Percentiles rank a stretch among this genome's conserved stretches.
Conservation (phyloP, 2,329 filamentous ascomycete species). For the Pyrenochaeta sp. region DNA sequence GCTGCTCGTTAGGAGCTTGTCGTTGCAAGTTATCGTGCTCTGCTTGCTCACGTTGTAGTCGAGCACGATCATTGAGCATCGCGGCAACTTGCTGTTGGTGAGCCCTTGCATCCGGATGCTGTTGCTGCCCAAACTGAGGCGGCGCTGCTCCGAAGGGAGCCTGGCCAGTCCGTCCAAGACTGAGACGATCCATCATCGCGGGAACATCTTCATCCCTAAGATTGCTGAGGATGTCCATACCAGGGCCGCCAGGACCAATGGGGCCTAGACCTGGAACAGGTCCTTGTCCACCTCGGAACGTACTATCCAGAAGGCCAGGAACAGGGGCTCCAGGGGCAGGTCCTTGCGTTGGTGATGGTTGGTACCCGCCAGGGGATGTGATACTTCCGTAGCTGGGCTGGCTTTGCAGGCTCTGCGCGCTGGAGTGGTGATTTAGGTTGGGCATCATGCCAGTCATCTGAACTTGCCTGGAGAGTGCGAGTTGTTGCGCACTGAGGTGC, state of each 20-base stretch:
- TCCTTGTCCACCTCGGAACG: constrained; percentile 48
- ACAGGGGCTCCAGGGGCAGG: constrained; percentile 56
- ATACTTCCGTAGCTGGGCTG: constrained; percentile 97
- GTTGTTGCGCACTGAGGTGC: constrained; percentile 85
- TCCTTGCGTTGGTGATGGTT: constrained; percentile 64
- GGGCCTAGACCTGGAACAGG: constrained; percentile 53
- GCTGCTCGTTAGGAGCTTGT: constrained; percentile 36
- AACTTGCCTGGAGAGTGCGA: constrained; percentile 75
- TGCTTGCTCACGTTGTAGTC: constrained; percentile 67
- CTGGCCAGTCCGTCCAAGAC: constrained; percentile 60
- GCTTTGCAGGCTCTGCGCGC: constrained; percentile 93
- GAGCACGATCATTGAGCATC: constrained; percentile 68
- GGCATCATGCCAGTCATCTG: constrained; percentile 61
- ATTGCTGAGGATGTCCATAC: constrained; percentile 53
- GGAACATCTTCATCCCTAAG: constrained; percentile 75
- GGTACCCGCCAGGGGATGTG: constrained; percentile 79
- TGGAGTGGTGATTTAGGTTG: constrained; percentile 90
- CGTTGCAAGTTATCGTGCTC: constrained; percentile 58
- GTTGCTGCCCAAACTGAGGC: constrained; percentile 58
- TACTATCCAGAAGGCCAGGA: constrained; percentile 74
- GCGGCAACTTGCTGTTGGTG: constrained; percentile 65
- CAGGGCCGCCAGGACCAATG: constrained; percentile 54
- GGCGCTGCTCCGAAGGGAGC: constrained; percentile 57
- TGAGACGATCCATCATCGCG: constrained; percentile 70
- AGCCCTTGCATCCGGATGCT: constrained; percentile 52